Percentiles rank a stretch among this genome's conserved stretches.
phyloP scores from a whole-genome alignment of 1,139 yeast genomes.

The Hansenula lynferdii region DNA sequence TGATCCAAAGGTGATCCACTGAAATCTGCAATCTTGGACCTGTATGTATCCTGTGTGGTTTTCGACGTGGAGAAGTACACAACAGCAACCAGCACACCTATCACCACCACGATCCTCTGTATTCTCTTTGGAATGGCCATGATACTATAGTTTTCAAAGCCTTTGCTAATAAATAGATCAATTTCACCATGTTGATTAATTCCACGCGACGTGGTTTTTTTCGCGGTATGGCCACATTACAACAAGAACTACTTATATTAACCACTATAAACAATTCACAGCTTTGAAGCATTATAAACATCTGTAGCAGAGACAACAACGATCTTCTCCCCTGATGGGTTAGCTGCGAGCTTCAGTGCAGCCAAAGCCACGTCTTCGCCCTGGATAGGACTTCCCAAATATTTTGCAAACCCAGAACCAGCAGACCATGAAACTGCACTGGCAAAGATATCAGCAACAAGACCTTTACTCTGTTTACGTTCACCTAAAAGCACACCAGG shows the following conservation, averaged over 20 bases:
- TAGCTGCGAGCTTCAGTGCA: constrained; percentile 15
- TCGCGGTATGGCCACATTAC: too few species aligned
- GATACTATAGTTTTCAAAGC: too few species aligned
- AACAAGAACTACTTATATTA: too few species aligned
- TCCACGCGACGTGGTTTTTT: too few species aligned
- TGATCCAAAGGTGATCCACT: not conserved
- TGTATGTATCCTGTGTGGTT: not conserved
- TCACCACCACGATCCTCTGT: not conserved
- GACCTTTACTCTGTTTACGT: constrained; percentile 40
- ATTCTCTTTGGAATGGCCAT: constrained; percentile 1
- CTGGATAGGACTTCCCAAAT: constrained; percentile 10
- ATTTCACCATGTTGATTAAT: too few species aligned
- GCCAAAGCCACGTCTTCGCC: constrained; percentile 23
- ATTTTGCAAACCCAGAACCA: constrained; percentile 10
- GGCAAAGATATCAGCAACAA: constrained; percentile 5
- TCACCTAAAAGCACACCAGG: constrained; percentile 70
- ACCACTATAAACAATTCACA: not conserved
- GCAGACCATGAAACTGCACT: constrained; percentile 6
- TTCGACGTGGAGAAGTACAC: not conserved
- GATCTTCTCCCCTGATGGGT: constrained; percentile 10
- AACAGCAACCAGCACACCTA: not conserved
- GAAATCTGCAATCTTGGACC: not conserved
- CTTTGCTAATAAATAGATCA: too few species aligned
- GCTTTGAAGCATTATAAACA: constrained; percentile 7
- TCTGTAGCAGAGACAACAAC: constrained; percentile 14